Evolutionary conservation across 2,329 filamentous ascomycete species (phyloP).

Genomic region (Colletotrichum paranaense): DNA sequence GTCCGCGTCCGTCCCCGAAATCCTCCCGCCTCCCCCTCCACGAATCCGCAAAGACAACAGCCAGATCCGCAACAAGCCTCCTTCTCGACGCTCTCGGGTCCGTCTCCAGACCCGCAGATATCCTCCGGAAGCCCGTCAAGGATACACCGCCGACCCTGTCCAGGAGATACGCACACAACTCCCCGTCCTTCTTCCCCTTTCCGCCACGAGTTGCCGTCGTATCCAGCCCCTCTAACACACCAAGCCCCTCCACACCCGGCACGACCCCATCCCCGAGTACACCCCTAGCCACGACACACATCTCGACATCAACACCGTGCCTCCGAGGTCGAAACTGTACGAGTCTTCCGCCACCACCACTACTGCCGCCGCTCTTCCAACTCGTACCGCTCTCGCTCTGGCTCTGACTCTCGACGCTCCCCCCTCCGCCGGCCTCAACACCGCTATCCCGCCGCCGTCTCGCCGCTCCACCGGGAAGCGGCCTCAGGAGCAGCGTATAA

Average conservation of each 20-base stretch:
- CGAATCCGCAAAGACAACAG: constrained; percentile 50
- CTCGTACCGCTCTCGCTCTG: background rate
- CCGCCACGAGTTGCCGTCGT: background rate
- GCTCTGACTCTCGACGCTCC: background rate
- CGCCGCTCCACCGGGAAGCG: constrained; percentile 33
- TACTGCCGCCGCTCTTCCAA: background rate
- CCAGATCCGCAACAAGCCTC: constrained; percentile 54
- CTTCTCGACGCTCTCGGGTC: constrained; percentile 37
- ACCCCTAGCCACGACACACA: constrained; percentile 49
- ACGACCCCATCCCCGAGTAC: constrained; percentile 53
- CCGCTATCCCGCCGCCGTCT: constrained; percentile 10
- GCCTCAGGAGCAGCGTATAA: constrained; percentile 56
- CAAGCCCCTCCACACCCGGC: constrained; percentile 53
- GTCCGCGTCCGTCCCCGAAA: no score
- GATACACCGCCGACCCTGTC: constrained; percentile 54
- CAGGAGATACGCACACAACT: constrained; percentile 55
- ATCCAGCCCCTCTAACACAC: constrained; percentile 41
- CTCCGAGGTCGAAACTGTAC: constrained; percentile 61
- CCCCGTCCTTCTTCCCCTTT: background rate
- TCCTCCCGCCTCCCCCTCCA: constrained; percentile 43
- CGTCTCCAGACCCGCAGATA: constrained; percentile 10
- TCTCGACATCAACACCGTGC: constrained; percentile 53
- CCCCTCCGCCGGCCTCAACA: background rate
- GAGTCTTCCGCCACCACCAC: constrained; percentile 37
- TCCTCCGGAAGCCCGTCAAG: constrained; percentile 46